Evolutionary conservation across 2,329 filamentous ascomycete genomes (phyloP).

Genomic region (Penicillium frequentans): DNA sequence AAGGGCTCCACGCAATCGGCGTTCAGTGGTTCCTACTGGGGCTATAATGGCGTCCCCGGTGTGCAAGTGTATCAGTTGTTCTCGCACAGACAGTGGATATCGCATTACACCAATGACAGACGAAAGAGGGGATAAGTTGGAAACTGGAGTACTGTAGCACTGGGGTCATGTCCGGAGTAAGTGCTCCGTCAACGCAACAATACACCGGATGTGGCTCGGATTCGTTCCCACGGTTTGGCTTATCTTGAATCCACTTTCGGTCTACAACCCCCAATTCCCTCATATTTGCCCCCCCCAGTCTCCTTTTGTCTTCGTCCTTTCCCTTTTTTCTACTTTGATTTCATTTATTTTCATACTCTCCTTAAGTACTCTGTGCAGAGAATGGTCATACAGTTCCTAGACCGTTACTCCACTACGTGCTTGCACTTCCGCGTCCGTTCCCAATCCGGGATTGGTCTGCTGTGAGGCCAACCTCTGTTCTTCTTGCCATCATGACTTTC

Average conservation of each 20-base stretch:
- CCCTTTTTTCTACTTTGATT: conserved; percentile 2
- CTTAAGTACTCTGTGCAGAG: conserved; percentile 1
- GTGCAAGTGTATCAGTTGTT: not conserved
- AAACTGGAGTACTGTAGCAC: not conserved
- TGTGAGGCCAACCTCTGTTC: not conserved
- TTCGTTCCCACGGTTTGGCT: conserved; percentile 13
- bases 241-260: conserved; percentile 8
- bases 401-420: conserved; percentile 27
- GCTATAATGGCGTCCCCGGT: not conserved
- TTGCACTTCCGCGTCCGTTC: conserved; percentile 35
- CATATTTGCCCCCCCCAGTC: not conserved
- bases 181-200: not conserved
- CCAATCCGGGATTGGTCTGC: conserved; percentile 31
- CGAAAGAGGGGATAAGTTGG: not conserved
- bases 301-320: not conserved
- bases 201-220: not conserved
- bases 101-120: not conserved
- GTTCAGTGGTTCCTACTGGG: not conserved
- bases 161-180: not conserved
- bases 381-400: conserved; percentile 27
- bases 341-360: not conserved
- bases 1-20: not conserved
- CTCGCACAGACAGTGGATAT: conserved; percentile 1
- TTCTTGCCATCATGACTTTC: conserved; percentile 32
- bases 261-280: conserved; percentile 6